Conservation (phyloP, 306 rosid genomes). For the Trifolium dubium region DNA sequence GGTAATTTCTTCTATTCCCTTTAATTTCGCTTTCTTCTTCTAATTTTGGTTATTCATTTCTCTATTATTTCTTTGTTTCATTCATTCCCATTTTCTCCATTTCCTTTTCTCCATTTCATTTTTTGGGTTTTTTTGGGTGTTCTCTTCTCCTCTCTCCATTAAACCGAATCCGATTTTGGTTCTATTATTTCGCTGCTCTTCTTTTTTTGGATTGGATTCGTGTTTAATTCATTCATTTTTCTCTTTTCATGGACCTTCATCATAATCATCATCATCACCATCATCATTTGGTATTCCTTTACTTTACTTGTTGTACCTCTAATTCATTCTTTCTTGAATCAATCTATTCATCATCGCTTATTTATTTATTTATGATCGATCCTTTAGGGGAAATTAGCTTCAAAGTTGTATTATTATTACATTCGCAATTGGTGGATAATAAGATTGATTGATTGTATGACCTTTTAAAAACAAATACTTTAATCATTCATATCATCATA, state of each 20-base stretch:
- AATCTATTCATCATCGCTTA: neutral
- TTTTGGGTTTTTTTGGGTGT: slow-evolving; percentile 37
- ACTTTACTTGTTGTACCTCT: too few species aligned
- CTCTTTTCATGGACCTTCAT: slow-evolving; percentile 46
- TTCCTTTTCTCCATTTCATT: neutral
- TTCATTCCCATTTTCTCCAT: neutral
- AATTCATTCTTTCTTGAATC: too few species aligned
- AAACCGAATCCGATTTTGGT: slow-evolving; percentile 44
- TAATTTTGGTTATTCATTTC: slow-evolving; percentile 40
- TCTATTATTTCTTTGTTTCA: slow-evolving; percentile 20
- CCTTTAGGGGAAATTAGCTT: neutral
- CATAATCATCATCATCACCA: too few species aligned
- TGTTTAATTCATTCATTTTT: neutral
- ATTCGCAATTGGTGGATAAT: too few species aligned
- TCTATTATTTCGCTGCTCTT: neutral
- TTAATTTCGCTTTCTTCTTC: slow-evolving; percentile 45
- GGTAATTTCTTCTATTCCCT: slow-evolving; percentile 7
- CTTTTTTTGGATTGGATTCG: slow-evolving; percentile 30
- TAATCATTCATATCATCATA: neutral
- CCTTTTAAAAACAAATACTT: neutral
- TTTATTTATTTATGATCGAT: neutral
- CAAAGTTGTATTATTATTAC: too few species aligned
- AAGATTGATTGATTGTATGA: neutral
- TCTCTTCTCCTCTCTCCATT: slow-evolving; percentile 37
- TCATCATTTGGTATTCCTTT: too few species aligned